Percentiles rank a stretch among this genome's conserved stretches.
phyloP scores from a whole-genome alignment of 1,284 basidiomycete genomes.

The Athelia sp. region DNA sequence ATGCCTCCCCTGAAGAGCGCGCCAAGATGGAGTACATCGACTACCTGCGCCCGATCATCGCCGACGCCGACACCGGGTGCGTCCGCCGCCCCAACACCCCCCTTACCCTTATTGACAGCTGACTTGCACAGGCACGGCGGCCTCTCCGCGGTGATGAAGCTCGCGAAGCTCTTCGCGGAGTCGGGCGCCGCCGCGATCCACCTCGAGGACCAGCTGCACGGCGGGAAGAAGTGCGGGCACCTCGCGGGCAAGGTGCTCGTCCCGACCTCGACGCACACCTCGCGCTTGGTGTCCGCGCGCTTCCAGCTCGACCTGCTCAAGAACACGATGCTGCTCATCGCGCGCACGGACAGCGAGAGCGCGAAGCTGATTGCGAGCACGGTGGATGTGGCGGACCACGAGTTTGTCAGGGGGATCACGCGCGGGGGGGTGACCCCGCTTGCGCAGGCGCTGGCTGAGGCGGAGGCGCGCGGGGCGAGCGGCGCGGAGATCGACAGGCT shows the following conservation, averaged over 20 bases:
- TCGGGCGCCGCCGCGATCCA: conserved; percentile 89
- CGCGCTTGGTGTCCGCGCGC: conserved; percentile 77
- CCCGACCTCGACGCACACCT: conserved; percentile 81
- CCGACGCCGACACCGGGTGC: conserved; percentile 92
- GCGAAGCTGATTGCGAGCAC: conserved; percentile 83
- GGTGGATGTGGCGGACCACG: conserved; percentile 74
- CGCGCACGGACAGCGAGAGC: conserved; percentile 90
- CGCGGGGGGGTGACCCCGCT: conserved; percentile 51
- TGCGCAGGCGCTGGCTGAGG: conserved; percentile 71
- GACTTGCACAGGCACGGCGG: conserved; percentile 72
- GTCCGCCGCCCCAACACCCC: conserved; percentile 11
- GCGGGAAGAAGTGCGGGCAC: conserved; percentile 93
- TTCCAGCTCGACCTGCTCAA: conserved; percentile 89
- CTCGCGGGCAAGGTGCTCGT: conserved; percentile 93
- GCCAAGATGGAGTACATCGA: conserved; percentile 75
- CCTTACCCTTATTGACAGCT: too few relatives aligned
- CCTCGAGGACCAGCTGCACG: conserved; percentile 89
- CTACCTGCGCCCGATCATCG: conserved; percentile 90
- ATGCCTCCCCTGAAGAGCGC: conserved; percentile 56
- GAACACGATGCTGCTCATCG: conserved; percentile 84
- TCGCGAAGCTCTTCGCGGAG: conserved; percentile 90
- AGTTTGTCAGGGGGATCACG: conserved; percentile 76
- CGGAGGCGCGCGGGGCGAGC: conserved; percentile 63
- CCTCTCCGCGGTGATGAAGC: conserved; percentile 94
- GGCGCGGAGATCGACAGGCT: conserved; percentile 72